Base-by-base conservation (phyloP, 345 rosid species). In the Citrus trifoliata region DNA sequence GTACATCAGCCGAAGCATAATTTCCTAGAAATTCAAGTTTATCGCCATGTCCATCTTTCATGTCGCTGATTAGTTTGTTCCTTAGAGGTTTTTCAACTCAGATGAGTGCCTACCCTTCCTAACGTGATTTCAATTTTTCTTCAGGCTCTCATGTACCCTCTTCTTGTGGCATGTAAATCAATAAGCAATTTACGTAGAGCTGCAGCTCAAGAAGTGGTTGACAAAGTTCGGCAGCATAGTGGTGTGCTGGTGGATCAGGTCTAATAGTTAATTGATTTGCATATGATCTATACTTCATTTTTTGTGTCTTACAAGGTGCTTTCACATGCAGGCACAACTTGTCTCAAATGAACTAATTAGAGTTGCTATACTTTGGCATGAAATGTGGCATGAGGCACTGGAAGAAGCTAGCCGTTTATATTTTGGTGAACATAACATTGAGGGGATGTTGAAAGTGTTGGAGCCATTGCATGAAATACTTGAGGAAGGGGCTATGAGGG, bases 111-210 rank as follows among this genome's bases (percentile, higher is more conserved):
- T 10, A 28, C 64, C 67, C 76, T 72, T 37, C 67, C 76, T 76
- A 55, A 46, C 30, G 55, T 66, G 58, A 60, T 60, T 76, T 80
- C 42, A 2, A 38, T 58, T 71, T 65, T 64, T 75, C 68, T 46
- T 66, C 91, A 96, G 99, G 99, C 98, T 76, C 98, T 96, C 76
- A 96, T 96, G 99, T 96, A 94, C 80, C 98, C 99, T 53, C 98
- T 96, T 85, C 95, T 96, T 24, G 99, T 96, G 81, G 99, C 99
- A 9, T 96, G 98, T 81, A 96, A 96, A 90, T 96, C 99, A 74
- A 90, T 94, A 80, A 96, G 99, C 90, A 94, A 88, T 85, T 88
- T 94, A 64, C 91, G 98, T 60, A 90, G 86, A 87, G 98, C 97
- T 69, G 98, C 99, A 28, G 99, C 99, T 74, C 90, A 91, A 79